Conservation (phyloP, 2,329 filamentous ascomycete genomes). For the Fusarium incarnatum region DNA sequence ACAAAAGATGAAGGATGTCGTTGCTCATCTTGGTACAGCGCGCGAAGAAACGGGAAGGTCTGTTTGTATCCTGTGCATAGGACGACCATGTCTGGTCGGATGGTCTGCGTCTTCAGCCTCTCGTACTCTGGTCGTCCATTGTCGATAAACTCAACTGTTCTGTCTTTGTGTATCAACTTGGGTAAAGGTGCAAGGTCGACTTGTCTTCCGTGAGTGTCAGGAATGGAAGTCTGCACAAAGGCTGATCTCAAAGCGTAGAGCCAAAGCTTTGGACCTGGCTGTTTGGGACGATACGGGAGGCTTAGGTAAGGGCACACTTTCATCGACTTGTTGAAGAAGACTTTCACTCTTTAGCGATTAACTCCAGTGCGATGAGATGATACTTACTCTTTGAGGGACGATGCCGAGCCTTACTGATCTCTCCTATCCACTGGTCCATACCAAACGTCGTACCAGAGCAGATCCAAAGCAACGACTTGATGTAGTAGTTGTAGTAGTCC, state of each 20-base stretch:
- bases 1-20: not conserved
- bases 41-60: not conserved
- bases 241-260: conserved; percentile 1
- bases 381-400: not conserved
- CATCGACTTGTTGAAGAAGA: conserved; percentile 9
- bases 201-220: not conserved
- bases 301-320: conserved; percentile 2
- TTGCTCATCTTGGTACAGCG: not conserved
- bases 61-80: conserved; percentile 1
- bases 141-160: not conserved
- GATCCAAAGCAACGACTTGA: not conserved
- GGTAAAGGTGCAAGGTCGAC: not conserved
- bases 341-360: not conserved
- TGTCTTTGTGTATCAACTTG: rapidly evolving
- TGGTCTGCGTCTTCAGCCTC: not conserved
- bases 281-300: not conserved
- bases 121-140: not conserved
- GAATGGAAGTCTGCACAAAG: not conserved
- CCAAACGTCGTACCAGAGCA: not conserved
- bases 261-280: not conserved
- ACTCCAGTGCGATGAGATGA: rapidly evolving
- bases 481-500: conserved; percentile 2
- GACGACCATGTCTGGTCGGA: not conserved
- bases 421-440: not conserved
- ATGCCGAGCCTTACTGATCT: not conserved